Conservation (phyloP, 495 filamentous ascomycete genomes). For the Bacidia rubella region DNA sequence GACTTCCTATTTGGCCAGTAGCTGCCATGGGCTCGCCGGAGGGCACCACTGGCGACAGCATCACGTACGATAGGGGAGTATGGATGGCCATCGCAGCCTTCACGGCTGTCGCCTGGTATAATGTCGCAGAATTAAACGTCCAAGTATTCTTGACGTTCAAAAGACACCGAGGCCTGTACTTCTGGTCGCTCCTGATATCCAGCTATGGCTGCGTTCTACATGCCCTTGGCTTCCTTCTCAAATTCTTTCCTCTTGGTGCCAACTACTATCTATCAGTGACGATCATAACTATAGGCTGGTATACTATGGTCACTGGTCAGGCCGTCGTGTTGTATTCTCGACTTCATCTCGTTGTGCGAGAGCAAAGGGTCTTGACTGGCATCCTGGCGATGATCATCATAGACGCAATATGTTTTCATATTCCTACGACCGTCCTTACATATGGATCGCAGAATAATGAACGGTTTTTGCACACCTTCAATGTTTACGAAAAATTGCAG, state of each 20-base stretch:
- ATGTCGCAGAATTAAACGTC: slow-evolving; percentile 35
- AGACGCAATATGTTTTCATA: slow-evolving; percentile 33
- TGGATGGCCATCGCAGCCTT: slow-evolving; percentile 30
- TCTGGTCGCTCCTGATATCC: slow-evolving; percentile 37
- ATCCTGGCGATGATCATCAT: slow-evolving; percentile 32
- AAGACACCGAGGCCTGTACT: slow-evolving; percentile 39
- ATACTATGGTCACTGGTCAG: slow-evolving; percentile 40
- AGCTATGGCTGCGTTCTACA: slow-evolving; percentile 31
- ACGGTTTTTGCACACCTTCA: slow-evolving; percentile 32
- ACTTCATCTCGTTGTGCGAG: slow-evolving; percentile 35
- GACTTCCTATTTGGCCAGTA: background rate
- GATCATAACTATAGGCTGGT: slow-evolving; percentile 38
- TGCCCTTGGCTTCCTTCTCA: slow-evolving; percentile 38
- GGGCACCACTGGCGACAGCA: slow-evolving; percentile 11
- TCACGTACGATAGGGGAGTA: slow-evolving; percentile 8
- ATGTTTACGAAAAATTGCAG: slow-evolving; percentile 43
- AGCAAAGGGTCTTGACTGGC: slow-evolving; percentile 29
- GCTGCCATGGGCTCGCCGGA: background rate
- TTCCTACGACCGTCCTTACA: slow-evolving; percentile 37
- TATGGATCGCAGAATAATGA: slow-evolving; percentile 31
- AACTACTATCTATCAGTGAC: slow-evolving; percentile 29
- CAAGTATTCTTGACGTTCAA: slow-evolving; percentile 39
- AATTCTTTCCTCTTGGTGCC: slow-evolving; percentile 29
- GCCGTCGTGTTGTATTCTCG: slow-evolving; percentile 39
- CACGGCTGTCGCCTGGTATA: slow-evolving; percentile 37